Evolutionary conservation across 2,329 filamentous ascomycete species (phyloP).

Genomic region (Cercospora zeina): DNA sequence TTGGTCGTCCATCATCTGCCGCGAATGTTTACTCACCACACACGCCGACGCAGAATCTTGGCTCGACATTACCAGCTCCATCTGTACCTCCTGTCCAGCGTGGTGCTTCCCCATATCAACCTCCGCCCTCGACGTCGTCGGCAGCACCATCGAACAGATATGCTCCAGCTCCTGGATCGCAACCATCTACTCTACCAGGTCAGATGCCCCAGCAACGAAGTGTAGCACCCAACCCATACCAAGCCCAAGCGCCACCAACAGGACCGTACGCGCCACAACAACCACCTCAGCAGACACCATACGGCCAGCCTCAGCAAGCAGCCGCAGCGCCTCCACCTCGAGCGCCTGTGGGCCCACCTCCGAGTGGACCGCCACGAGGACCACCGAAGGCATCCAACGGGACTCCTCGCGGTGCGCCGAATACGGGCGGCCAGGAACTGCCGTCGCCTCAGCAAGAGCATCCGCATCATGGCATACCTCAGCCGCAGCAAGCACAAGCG

Average conservation of each 20-base stretch:
- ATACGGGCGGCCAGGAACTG: constrained; percentile 40
- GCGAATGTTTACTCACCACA: constrained; percentile 67
- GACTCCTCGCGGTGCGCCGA: constrained; percentile 39
- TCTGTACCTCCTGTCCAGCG: constrained; percentile 64
- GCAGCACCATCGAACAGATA: constrained; percentile 74
- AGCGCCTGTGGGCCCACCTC: constrained; percentile 42
- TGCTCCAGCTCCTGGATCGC: constrained; percentile 62
- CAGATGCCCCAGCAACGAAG: constrained; percentile 46
- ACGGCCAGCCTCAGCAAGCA: constrained; percentile 45
- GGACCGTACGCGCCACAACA: constrained; percentile 45
- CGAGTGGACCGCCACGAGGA: constrained; percentile 51
- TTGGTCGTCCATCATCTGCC: constrained; percentile 50
- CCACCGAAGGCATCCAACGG: constrained; percentile 17
- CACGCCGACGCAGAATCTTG: constrained; percentile 46
- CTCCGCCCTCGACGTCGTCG: constrained; percentile 62
- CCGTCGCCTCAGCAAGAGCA: constrained; percentile 24
- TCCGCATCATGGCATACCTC: constrained; percentile 16
- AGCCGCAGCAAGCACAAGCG: constrained; percentile 20
- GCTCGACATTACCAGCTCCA: constrained; percentile 48
- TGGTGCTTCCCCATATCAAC: constrained; percentile 82
- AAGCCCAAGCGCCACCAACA: constrained; percentile 33
- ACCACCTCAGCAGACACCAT: constrained; percentile 37
- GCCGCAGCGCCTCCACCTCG: constrained; percentile 42
- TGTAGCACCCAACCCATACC: constrained; percentile 50
- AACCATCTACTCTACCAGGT: constrained; percentile 47